These are phyloP conservation scores for Penicillium sp. DNA, from an alignment of 2,329 filamentous ascomycete genomes.

Conservation along the genomic window DNA sequence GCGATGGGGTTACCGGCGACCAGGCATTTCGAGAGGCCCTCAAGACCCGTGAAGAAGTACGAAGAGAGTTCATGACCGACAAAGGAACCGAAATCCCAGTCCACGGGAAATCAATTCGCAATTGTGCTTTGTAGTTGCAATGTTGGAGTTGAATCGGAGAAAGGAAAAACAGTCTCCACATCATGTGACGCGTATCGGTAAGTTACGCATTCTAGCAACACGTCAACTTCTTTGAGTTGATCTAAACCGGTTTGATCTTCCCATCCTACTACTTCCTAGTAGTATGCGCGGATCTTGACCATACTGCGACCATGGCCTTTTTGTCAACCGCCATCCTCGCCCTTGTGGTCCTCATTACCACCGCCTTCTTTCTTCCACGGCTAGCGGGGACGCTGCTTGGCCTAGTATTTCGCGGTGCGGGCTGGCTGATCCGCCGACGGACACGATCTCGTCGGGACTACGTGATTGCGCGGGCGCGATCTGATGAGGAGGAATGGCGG, in stretches of 20 bases:
- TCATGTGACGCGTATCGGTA: slow-evolving; percentile 27
- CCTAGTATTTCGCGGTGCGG: slow-evolving; percentile 47
- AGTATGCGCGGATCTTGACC: slow-evolving; percentile 23
- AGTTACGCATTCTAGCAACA: slow-evolving; percentile 19
- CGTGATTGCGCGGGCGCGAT: slow-evolving; percentile 50
- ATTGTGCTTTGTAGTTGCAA: background rate
- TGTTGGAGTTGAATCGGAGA: slow-evolving; percentile 3
- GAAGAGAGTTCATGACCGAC: slow-evolving; percentile 15
- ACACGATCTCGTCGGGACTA: slow-evolving; percentile 62
- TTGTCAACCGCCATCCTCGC: slow-evolving; percentile 33
- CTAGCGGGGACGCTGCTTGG: slow-evolving; percentile 35
- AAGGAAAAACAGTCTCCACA: slow-evolving; percentile 2
- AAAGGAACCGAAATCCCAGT: background rate
- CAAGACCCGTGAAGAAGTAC: slow-evolving; percentile 1
- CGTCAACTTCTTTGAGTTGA: slow-evolving; percentile 19
- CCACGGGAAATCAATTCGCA: background rate
- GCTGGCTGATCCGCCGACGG: slow-evolving; percentile 63
- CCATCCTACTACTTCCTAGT: slow-evolving; percentile 2
- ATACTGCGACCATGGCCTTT: slow-evolving; percentile 32
- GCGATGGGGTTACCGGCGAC: slow-evolving; percentile 15
- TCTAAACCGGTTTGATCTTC: background rate
- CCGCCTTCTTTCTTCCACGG: slow-evolving; percentile 36
- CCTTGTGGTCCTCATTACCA: slow-evolving; percentile 34
- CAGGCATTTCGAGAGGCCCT: background rate
- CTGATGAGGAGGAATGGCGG: slow-evolving; percentile 42